Conservation (phyloP, 345 rosid species). For the Iberis pinnata region DNA sequence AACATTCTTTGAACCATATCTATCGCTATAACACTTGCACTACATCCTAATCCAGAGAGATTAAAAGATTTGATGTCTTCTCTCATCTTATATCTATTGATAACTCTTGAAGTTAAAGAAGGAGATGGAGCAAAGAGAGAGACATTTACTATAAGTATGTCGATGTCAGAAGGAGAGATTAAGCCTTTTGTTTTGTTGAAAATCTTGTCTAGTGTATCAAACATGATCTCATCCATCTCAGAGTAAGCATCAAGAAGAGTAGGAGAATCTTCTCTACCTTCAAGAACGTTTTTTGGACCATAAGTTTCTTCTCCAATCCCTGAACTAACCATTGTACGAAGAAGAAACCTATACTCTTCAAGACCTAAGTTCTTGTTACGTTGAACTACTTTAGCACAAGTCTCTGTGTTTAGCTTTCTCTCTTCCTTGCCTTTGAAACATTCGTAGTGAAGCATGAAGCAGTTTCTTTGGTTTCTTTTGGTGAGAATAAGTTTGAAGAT, state of each 20-base stretch:
- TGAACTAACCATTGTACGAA: slow-evolving; percentile 48
- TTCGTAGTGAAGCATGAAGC: slow-evolving; percentile 65
- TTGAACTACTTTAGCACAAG: slow-evolving; percentile 37
- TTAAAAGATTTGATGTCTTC: slow-evolving; percentile 51
- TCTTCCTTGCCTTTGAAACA: slow-evolving; percentile 48
- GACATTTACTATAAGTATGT: slow-evolving; percentile 58
- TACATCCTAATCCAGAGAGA: slow-evolving; percentile 66
- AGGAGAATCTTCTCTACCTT: slow-evolving; percentile 45
- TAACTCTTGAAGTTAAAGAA: slow-evolving; percentile 51
- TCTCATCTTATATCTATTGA: slow-evolving; percentile 64
- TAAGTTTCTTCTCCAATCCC: slow-evolving; percentile 73
- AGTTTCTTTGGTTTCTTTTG: slow-evolving; percentile 32
- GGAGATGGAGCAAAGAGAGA: slow-evolving; percentile 61
- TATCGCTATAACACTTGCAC: slow-evolving; percentile 47
- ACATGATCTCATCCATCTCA: slow-evolving; percentile 57
- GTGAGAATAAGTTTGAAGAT: slow-evolving; percentile 10
- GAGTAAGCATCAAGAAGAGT: slow-evolving; percentile 32
- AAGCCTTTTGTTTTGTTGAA: slow-evolving; percentile 35
- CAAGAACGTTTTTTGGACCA: slow-evolving; percentile 47
- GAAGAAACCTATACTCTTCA: slow-evolving; percentile 57
- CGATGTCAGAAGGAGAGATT: slow-evolving; percentile 47
- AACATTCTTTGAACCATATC: slow-evolving; percentile 40
- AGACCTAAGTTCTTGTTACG: slow-evolving; percentile 54
- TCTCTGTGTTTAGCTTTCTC: slow-evolving; percentile 44
- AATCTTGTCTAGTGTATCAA: slow-evolving; percentile 49